Base-by-base conservation (phyloP, 805 yeast genomes). In the Teunomyces panamensis region DNA sequence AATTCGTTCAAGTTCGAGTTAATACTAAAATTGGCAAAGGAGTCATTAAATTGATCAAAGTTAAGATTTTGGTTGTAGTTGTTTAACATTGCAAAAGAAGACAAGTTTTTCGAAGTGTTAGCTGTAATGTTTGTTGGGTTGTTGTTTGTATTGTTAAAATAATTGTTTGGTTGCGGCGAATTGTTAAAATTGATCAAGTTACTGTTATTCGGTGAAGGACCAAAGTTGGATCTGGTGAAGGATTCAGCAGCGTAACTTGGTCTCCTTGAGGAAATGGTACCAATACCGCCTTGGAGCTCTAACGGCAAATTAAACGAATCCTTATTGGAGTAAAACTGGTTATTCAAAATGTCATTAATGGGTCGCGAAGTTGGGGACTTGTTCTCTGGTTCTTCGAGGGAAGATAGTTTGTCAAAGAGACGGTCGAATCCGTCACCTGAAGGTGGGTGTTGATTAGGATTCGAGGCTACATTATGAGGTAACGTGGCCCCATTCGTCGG, bases 181-280 rank as follows among this genome's bases (percentile, higher is more conserved):
- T 26, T 30, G 20, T 33, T 33, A 29, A 42, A 42, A 17, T 26
- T 34, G 20, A 33, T n/a, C 24, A 27, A 44, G 39, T 36, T 42
- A 36, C 30, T 49, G 37, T 30, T 36, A 44, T 46, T 49, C 10
- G 48, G 29, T 11, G 46, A 29, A 24, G 50, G 48, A 7, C 49
- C 51, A 35, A 51, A 47, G 39, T 44, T 57, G 50, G 61, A 58
- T 43, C 79, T 65, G 24, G 83, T 78, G 49, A 80, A 71, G 2
- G 78, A 68, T 58, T 84, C 92, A 2, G 90, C 87, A 9, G 89
- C 83, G 59, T 82, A 85, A 46, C 85, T 79, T 10, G 91, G 89
- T 64, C 94, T 77, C 64, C 94, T 75, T 9, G 86, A 79, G 20
- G 79, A 76, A 37, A 83, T 81, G 47, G 71, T 80, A 27, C 80